phyloP scores from a whole-genome alignment of 2,329 filamentous ascomycete species.

The Tricladium varicosporioides region DNA sequence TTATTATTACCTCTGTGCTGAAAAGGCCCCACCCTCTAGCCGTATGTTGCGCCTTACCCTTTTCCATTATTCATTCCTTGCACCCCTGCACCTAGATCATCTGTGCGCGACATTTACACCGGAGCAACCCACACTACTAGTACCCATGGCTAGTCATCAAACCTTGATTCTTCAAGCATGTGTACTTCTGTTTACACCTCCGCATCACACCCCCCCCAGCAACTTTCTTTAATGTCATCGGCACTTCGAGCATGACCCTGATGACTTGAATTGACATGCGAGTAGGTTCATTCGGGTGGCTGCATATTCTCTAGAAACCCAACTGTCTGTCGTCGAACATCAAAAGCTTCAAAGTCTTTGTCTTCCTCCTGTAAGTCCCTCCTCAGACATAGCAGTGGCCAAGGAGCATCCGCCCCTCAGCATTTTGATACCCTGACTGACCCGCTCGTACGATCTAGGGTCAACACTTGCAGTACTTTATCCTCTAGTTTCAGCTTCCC shows the following conservation, averaged over 20 bases:
- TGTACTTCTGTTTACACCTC: conserved; percentile 16
- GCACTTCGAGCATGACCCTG: conserved; percentile 27
- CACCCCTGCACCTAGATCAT: conserved; percentile 28
- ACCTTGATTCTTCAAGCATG: conserved; percentile 16
- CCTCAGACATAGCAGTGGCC: too few relatives aligned
- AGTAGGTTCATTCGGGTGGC: conserved; percentile 34
- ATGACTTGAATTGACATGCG: conserved; percentile 26
- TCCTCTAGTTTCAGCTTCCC: conserved; percentile 32
- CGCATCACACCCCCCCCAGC: conserved; percentile 6
- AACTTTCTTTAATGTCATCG: conserved; percentile 22
- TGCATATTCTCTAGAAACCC: conserved; percentile 32
- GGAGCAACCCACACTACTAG: conserved; percentile 1
- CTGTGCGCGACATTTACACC: conserved; percentile 25
- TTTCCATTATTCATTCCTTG: conserved; percentile 21
- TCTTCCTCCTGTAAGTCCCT: conserved; percentile 27
- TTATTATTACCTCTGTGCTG: neutral
- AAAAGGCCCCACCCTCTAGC: conserved; percentile 3
- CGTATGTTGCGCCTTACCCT: conserved; percentile 18
- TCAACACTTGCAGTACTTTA: conserved; percentile 20
- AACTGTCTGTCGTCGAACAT: conserved; percentile 22
- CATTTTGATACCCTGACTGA: conserved; percentile 18
- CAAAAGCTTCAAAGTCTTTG: conserved; percentile 32
- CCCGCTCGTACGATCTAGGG: conserved; percentile 11
- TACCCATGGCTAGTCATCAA: conserved; percentile 10
- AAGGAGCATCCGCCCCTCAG: conserved; percentile 16